phyloP scores from a whole-genome alignment of 345 rosid genomes.

The Garcia nutans region DNA sequence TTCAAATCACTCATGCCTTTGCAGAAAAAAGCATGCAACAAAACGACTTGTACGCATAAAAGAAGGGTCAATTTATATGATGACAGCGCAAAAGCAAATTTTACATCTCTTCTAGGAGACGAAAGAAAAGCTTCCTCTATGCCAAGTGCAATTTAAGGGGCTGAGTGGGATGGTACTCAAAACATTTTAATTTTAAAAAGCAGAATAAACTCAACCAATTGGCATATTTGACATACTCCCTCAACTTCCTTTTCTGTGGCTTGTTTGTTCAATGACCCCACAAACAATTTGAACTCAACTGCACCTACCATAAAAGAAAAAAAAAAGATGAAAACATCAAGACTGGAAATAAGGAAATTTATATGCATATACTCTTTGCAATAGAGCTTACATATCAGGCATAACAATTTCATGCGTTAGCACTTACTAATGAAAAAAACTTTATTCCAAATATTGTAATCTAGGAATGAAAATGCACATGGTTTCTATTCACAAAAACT shows the following conservation, averaged over 20 bases:
- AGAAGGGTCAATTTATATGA: not conserved
- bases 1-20: not conserved
- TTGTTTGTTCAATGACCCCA: slow-evolving; percentile 88
- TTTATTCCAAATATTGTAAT: not conserved
- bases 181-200: slow-evolving; percentile 4
- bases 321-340: slow-evolving; percentile 2
- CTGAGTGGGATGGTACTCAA: not conserved
- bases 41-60: not conserved
- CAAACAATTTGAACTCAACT: slow-evolving; percentile 88
- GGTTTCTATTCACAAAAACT: not conserved
- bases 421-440: not conserved
- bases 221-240: slow-evolving; percentile 53
- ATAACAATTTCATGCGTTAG: not conserved
- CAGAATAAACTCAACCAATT: slow-evolving; percentile 13
- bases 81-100: not conserved
- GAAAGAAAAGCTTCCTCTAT: not conserved
- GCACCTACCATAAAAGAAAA: slow-evolving; percentile 57
- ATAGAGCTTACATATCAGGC: not conserved
- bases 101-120: not conserved
- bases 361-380: not conserved
- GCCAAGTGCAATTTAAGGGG: not conserved
- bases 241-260: slow-evolving; percentile 94
- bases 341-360: slow-evolving; percentile 13
- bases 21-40: not conserved
- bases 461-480: not conserved